Evolutionary conservation across 768 basidiomycete genomes (phyloP).

Genomic region (Lepiota venenata): DNA sequence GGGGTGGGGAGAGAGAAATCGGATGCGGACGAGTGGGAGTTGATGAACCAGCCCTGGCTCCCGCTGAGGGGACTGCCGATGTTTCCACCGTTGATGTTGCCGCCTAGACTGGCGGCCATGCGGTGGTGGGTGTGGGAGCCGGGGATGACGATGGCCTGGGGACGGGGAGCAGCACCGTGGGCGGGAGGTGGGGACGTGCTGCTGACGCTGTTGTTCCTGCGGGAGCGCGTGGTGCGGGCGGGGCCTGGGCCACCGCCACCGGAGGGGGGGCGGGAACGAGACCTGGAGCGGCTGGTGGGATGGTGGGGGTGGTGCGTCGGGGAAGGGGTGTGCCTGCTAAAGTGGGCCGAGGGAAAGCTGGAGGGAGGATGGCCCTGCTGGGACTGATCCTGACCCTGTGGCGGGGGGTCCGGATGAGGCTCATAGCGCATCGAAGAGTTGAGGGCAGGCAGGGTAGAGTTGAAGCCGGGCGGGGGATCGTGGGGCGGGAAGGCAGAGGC

Average conservation of each 20-base stretch:
- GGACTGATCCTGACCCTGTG: slow-evolving; percentile 11
- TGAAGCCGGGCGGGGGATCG: slow-evolving; percentile 35
- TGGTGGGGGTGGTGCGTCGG: slow-evolving; percentile 24
- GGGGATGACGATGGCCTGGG: slow-evolving; percentile 73
- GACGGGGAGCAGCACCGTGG: slow-evolving; percentile 31
- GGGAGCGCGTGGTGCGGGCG: slow-evolving; percentile 48
- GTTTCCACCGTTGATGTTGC: neutral
- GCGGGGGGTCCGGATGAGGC: slow-evolving; percentile 39
- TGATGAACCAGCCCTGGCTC: slow-evolving; percentile 12
- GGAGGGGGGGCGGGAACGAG: slow-evolving; percentile 14
- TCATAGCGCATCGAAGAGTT: slow-evolving; percentile 51
- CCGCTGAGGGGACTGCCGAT: slow-evolving; percentile 1
- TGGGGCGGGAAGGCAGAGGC: slow-evolving; percentile 18
- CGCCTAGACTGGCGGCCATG: slow-evolving; percentile 6
- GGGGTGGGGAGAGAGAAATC: slow-evolving; percentile 16
- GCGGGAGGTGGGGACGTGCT: slow-evolving; percentile 49
- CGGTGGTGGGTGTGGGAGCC: slow-evolving; percentile 14
- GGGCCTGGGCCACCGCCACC: slow-evolving; percentile 40
- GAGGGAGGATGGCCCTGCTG: slow-evolving; percentile 13
- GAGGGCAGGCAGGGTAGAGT: slow-evolving; percentile 47
- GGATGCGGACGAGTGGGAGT: neutral
- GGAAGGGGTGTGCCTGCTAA: slow-evolving; percentile 30
- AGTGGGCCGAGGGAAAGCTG: slow-evolving; percentile 11
- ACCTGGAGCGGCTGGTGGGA: slow-evolving; percentile 14
- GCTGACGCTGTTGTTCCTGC: slow-evolving; percentile 59